Percentiles rank a stretch among this genome's conserved stretches.
phyloP scores from a whole-genome alignment of 768 basidiomycete genomes.

The Rhizopogon rudus region DNA sequence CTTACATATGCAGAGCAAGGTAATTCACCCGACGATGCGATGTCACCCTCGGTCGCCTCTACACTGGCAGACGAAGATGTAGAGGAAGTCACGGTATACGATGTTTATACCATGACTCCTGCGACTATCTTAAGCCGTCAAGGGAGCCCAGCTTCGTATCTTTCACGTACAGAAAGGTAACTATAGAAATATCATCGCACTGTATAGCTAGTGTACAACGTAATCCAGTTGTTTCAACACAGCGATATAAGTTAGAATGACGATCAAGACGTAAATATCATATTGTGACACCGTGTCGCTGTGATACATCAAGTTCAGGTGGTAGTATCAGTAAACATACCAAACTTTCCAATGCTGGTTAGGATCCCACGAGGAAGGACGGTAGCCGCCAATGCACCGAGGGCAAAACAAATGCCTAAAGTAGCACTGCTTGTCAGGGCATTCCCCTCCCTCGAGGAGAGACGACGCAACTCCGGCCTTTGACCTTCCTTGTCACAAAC shows the following conservation, averaged over 20 bases:
- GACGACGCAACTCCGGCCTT: slow-evolving; percentile 6
- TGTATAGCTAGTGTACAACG: not conserved
- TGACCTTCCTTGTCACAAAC: slow-evolving; percentile 14
- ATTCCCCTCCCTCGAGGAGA: not conserved
- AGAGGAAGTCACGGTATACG: not conserved
- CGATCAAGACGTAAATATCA: too few species aligned
- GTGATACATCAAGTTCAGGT: not conserved
- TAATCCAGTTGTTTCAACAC: not conserved
- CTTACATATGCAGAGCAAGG: slow-evolving; percentile 1
- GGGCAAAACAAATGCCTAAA: slow-evolving; percentile 16
- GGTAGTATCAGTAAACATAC: not conserved
- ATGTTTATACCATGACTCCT: not conserved
- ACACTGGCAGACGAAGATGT: not conserved
- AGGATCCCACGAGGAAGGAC: slow-evolving; percentile 3
- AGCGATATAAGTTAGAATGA: too few species aligned
- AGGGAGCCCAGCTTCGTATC: not conserved
- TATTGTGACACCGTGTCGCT: too few species aligned
- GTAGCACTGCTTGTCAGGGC: not conserved
- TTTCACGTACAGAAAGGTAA: not conserved
- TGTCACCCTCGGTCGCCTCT: not conserved
- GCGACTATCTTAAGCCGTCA: not conserved
- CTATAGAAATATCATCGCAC: not conserved
- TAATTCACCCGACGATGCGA: slow-evolving; percentile 1
- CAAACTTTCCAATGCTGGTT: not conserved
- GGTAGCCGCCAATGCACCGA: slow-evolving; percentile 8